Base-by-base conservation (phyloP, 1,139 yeast genomes). In the Citeromyces siamensis region DNA sequence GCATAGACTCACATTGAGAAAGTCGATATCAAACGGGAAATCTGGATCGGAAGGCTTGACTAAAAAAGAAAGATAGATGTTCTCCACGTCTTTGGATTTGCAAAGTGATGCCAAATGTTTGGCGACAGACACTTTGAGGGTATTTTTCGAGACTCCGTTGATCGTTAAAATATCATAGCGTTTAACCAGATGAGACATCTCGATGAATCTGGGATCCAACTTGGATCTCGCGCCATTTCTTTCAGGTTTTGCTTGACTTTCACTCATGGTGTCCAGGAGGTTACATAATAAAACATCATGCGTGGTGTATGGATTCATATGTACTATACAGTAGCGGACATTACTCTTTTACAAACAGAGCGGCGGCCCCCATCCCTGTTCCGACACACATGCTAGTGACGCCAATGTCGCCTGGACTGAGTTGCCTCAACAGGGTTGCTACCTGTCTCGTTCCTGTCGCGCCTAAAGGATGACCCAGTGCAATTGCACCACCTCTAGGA, bases 321-420 rank as follows among this genome's bases (percentile, higher is more conserved):
- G n/a, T n/a, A n/a, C n/a, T n/a, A n/a, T n/a, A n/a, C n/a, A n/a
- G n/a, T n/a, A n/a, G n/a, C n/a, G n/a, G n/a, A 23, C 14, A n/a
- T 47, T 59, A 78, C 62, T 84, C 96, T 53, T 68, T 78, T 38
- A 85, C 68, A 50, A 86, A 68, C 38, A 86, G 64, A 20, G 93
- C 81, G 39, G 97, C 97, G 38, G 96, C 96, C 50, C 97, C 97
- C 94, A 86, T 88, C 53, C 97, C 97, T 33, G 95, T 85, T 55
- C 97, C 97, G 48, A 88, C 79, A 66, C 97, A 88, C 97, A 88
- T 88, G 45, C 94, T 81, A 20, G 94, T 83, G 42, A 88, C 77
- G 49, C 96, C 96, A 45, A 85, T 63, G 63, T 85, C 77, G 51
- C 93, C 94, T 35, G 71, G 62, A 58, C 79, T 64, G 52, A 88